Evolutionary conservation across 768 basidiomycete species (phyloP).

Genomic region (Mycena pura): DNA sequence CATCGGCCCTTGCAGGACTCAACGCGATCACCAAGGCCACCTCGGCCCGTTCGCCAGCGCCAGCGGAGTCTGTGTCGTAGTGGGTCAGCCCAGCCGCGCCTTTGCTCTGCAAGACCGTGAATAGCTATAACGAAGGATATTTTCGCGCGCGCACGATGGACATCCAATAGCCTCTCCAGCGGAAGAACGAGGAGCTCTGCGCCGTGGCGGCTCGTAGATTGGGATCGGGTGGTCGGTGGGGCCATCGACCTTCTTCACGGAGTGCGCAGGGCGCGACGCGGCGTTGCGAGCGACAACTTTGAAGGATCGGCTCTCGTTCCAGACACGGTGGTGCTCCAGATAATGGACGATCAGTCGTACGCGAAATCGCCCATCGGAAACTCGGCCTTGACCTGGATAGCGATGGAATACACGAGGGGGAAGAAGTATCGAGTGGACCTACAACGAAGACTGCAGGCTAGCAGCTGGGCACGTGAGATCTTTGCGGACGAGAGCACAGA

Average conservation of each 20-base stretch:
- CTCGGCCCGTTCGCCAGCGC: too few species aligned
- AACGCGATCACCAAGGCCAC: too few species aligned
- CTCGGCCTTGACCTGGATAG: neutral
- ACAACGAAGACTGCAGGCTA: neutral
- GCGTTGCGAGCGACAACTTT: conserved; percentile 8
- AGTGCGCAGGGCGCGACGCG: neutral
- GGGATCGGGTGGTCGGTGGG: conserved; percentile 8
- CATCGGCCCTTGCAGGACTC: too few species aligned
- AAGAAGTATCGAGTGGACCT: neutral
- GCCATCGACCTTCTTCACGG: neutral
- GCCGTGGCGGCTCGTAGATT: neutral
- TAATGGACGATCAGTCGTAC: conserved; percentile 6
- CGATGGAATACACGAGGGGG: neutral
- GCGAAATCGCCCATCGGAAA: conserved; percentile 1
- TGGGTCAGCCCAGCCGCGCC: neutral
- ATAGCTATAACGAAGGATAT: neutral
- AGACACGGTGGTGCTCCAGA: conserved; percentile 2
- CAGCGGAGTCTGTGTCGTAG: neutral
- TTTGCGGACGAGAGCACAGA: neutral
- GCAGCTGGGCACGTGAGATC: neutral
- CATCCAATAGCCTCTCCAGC: conserved; percentile 7
- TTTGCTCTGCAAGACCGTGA: neutral
- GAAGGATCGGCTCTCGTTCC: conserved; percentile 8
- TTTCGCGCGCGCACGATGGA: neutral
- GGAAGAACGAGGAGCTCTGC: neutral